Conservation (phyloP, 352 stramenopile genomes). For the Aphanomyces invadans region DNA sequence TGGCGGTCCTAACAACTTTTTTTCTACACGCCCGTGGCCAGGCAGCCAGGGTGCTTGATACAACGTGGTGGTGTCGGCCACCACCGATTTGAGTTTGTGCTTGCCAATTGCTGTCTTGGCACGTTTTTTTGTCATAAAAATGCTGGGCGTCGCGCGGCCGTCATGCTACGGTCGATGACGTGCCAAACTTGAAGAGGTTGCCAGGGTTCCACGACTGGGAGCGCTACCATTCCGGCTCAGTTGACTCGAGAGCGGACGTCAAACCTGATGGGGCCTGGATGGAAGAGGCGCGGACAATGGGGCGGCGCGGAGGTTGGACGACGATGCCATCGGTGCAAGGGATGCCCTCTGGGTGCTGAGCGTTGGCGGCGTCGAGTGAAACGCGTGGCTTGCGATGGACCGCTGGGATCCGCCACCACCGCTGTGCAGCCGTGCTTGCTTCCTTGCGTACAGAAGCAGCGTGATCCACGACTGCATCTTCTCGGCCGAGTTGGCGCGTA, state of each 20-base stretch:
- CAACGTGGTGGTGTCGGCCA: no score
- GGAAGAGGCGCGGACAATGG: neutral
- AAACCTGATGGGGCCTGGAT: neutral
- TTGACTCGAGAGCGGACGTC: neutral
- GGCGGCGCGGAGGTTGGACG: no score
- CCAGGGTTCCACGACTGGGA: neutral
- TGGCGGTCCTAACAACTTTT: no score
- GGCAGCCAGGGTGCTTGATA: no score
- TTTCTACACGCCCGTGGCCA: no score
- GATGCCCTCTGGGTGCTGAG: neutral
- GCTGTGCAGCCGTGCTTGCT: slow-evolving; percentile 29
- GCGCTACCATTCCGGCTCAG: neutral
- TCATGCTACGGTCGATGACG: neutral
- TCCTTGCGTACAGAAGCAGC: slow-evolving; percentile 55
- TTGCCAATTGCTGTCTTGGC: neutral
- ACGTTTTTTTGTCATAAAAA: neutral
- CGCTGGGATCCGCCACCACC: neutral
- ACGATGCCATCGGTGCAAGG: no score
- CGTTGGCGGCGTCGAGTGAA: slow-evolving; percentile 5
- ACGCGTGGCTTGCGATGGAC: slow-evolving; percentile 11
- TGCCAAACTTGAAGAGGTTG: neutral
- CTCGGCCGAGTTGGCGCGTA: slow-evolving; percentile 48
- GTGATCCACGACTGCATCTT: slow-evolving; percentile 71
- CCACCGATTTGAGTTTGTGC: no score
- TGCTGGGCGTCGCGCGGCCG: neutral